Percentiles rank a stretch among this genome's conserved stretches.
Evolutionary conservation across 192 early-diverging fungal species (phyloP).

Genomic region (Entomortierella chlamydospora): DNA sequence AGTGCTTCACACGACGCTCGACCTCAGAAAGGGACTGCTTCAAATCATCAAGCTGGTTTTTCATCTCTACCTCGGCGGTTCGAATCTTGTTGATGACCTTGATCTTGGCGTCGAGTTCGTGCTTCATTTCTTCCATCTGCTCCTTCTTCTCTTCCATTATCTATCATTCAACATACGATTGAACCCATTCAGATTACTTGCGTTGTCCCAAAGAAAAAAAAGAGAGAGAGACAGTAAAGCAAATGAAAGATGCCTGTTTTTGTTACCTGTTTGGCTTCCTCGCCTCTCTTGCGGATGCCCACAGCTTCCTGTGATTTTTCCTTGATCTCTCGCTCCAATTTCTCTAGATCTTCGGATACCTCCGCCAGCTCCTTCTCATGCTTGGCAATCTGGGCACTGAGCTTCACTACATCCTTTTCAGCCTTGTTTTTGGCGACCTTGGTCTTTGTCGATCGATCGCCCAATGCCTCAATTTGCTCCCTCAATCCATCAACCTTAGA

Average conservation of each 20-base stretch:
- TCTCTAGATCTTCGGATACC: constrained; percentile 69
- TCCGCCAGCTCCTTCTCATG: constrained; percentile 75
- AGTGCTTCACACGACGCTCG: constrained; percentile 68
- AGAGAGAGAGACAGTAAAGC: background rate
- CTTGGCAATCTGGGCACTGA: constrained; percentile 71
- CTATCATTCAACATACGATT: constrained; percentile 26
- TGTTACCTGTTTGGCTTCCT: constrained; percentile 60
- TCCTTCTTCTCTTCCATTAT: constrained; percentile 75
- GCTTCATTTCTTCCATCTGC: constrained; percentile 73
- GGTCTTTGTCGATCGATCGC: constrained; percentile 79
- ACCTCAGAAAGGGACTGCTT: constrained; percentile 69
- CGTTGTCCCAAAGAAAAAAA: background rate
- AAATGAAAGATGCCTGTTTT: background rate
- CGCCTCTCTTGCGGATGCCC: constrained; percentile 55
- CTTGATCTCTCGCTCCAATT: constrained; percentile 71
- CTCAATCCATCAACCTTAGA: constrained; percentile 83
- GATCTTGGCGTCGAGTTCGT: constrained; percentile 73
- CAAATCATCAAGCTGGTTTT: constrained; percentile 74
- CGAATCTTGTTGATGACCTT: constrained; percentile 74
- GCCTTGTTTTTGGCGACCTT: constrained; percentile 79
- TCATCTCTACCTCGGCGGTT: constrained; percentile 74
- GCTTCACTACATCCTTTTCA: constrained; percentile 79
- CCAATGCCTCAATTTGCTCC: constrained; percentile 77
- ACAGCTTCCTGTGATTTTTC: constrained; percentile 62
- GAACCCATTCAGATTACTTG: no score